A percentile compares a stretch with the other conserved stretches of the same genome.
Conservation (phyloP, 495 filamentous ascomycete genomes). For the Aspergillus avenaceus region DNA sequence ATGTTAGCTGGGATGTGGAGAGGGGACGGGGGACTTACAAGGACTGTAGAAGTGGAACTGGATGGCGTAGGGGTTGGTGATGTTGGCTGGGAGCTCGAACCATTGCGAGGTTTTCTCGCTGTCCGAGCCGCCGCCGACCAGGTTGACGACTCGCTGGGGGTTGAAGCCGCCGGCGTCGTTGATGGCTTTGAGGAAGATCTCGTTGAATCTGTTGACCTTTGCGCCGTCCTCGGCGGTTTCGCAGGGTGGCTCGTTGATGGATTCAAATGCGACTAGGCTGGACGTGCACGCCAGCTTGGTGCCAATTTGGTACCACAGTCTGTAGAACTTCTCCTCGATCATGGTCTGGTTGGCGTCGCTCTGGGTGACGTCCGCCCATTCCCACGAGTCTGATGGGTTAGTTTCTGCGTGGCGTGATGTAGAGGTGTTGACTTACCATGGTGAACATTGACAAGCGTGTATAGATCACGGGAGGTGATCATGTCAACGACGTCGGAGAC, state of each 20-base stretch:
- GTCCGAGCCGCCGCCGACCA: conserved; percentile 49
- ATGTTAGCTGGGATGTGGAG: conserved; percentile 4
- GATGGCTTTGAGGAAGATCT: conserved; percentile 53
- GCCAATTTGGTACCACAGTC: conserved; percentile 58
- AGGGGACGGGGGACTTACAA: conserved; percentile 28
- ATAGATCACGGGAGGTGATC: conserved; percentile 47
- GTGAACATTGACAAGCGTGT: conserved; percentile 55
- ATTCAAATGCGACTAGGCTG: conserved; percentile 52
- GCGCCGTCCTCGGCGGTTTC: conserved; percentile 46
- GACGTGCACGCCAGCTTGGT: conserved; percentile 52
- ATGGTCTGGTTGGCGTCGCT: conserved; percentile 42
- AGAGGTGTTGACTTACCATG: conserved; percentile 32
- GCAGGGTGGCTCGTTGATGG: conserved; percentile 58
- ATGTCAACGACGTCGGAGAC: conserved; percentile 57
- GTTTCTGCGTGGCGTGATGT: background rate
- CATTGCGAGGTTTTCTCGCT: conserved; percentile 49
- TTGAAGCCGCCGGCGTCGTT: conserved; percentile 55
- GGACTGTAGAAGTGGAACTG: conserved; percentile 64
- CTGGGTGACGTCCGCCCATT: conserved; percentile 53
- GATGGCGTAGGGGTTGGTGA: conserved; percentile 55
- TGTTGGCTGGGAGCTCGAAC: conserved; percentile 46
- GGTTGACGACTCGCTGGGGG: conserved; percentile 50
- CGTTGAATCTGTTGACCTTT: conserved; percentile 52
- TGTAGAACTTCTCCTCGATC: conserved; percentile 54
- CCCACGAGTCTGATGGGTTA: conserved; percentile 42